phyloP scores from a whole-genome alignment of 2,329 filamentous ascomycete genomes.

The Colletotrichum sidae region DNA sequence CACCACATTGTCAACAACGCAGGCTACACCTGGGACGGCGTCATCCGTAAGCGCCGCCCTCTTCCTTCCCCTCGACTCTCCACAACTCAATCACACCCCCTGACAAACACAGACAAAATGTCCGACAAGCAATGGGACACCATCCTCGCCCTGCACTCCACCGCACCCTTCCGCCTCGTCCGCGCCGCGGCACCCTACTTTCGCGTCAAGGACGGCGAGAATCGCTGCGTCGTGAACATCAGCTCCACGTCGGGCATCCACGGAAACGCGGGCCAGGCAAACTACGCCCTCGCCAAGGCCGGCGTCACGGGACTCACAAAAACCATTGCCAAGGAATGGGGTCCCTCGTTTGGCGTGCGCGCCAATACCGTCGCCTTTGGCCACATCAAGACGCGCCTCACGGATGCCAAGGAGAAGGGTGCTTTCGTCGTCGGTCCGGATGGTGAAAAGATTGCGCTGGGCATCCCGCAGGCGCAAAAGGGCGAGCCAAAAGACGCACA shows the following conservation, averaged over 20 bases:
- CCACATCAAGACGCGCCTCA: constrained; percentile 82
- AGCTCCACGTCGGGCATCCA: constrained; percentile 84
- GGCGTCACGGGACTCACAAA: constrained; percentile 86
- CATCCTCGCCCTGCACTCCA: constrained; percentile 85
- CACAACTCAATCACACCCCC: constrained; percentile 44
- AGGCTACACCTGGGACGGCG: constrained; percentile 92
- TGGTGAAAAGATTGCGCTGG: constrained; percentile 79
- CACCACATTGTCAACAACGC: constrained; percentile 94
- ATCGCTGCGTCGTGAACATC: constrained; percentile 85
- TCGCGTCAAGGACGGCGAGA: constrained; percentile 84
- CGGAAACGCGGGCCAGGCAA: constrained; percentile 91
- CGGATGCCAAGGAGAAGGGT: constrained; percentile 85
- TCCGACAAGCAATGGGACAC: constrained; percentile 93
- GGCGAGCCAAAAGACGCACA: constrained; percentile 55
- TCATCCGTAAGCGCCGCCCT: constrained; percentile 61
- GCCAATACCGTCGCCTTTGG: constrained; percentile 89
- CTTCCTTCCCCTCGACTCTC: not conserved
- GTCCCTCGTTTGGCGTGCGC: constrained; percentile 83
- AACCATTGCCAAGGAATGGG: constrained; percentile 92
- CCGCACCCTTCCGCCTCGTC: constrained; percentile 86
- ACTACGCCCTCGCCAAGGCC: constrained; percentile 88
- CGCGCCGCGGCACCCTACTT: constrained; percentile 87
- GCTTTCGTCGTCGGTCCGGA: constrained; percentile 82
- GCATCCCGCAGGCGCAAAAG: constrained; percentile 74
- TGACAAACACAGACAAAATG: constrained; percentile 72